These are phyloP conservation scores for Metarhizium humberi DNA, from an alignment of 2,329 filamentous ascomycete species.

Conservation along the genomic window DNA sequence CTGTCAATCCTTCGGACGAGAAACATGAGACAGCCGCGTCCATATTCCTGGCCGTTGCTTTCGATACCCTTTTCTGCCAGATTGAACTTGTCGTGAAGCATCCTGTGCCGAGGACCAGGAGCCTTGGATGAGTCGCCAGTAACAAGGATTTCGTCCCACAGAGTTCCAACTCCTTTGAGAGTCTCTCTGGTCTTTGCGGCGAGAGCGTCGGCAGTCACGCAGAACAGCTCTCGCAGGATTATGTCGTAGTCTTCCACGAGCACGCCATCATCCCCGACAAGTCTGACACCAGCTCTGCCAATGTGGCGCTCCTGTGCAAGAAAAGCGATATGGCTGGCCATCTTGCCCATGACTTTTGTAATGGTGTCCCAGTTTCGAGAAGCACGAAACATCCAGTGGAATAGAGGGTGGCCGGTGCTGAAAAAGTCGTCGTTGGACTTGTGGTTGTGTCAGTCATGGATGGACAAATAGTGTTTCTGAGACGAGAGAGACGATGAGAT, in stretches of 20 bases:
- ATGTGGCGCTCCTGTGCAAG: slow-evolving; percentile 33
- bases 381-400: slow-evolving; percentile 80
- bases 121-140: slow-evolving; percentile 37
- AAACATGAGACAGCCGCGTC: slow-evolving; percentile 72
- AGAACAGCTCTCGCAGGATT: slow-evolving; percentile 77
- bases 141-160: slow-evolving; percentile 68
- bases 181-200: slow-evolving; percentile 56
- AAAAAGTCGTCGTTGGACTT: slow-evolving; percentile 51
- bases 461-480: not conserved
- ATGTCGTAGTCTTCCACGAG: slow-evolving; percentile 62
- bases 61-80: slow-evolving; percentile 31
- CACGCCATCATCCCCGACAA: slow-evolving; percentile 44
- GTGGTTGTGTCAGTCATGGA: not conserved
- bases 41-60: slow-evolving; percentile 30
- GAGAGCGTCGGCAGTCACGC: slow-evolving; percentile 66
- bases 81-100: slow-evolving; percentile 11
- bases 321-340: slow-evolving; percentile 59
- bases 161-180: slow-evolving; percentile 53
- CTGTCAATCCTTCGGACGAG: slow-evolving; percentile 56
- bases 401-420: slow-evolving; percentile 65
- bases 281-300: slow-evolving; percentile 27
- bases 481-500: not conserved
- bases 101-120: not conserved
- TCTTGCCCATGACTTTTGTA: slow-evolving; percentile 57
- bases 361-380: slow-evolving; percentile 69